phyloP scores from a whole-genome alignment of 495 filamentous ascomycete species.

The Aeminium ludgeri region DNA sequence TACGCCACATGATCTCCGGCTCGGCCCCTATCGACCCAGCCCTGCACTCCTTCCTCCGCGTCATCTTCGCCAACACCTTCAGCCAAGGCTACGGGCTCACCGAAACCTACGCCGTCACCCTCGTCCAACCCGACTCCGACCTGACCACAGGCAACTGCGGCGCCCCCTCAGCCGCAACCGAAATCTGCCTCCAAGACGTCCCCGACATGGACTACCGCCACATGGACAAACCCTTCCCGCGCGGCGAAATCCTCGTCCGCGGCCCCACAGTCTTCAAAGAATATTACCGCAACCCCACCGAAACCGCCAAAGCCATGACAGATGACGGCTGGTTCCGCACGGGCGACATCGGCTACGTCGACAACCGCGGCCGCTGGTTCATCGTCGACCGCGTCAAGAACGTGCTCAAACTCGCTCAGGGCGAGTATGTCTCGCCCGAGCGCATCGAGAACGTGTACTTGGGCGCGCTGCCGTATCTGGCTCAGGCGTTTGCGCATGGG shows the following conservation, averaged over 20 bases:
- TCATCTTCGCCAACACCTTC: slow-evolving; percentile 63
- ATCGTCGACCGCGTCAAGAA: slow-evolving; percentile 98
- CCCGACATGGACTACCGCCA: slow-evolving; percentile 90
- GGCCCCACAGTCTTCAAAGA: slow-evolving; percentile 61
- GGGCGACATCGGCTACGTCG: slow-evolving; percentile 73
- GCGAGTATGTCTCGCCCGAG: slow-evolving; percentile 96
- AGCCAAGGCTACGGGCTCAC: slow-evolving; percentile 87
- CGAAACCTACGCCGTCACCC: slow-evolving; percentile 72
- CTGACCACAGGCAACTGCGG: slow-evolving; percentile 71
- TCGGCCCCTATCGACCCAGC: slow-evolving; percentile 80
- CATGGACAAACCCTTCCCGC: slow-evolving; percentile 81
- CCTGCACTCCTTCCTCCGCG: slow-evolving; percentile 75
- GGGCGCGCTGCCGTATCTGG: slow-evolving; percentile 56
- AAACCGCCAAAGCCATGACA: slow-evolving; percentile 67
- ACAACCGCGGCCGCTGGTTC: slow-evolving; percentile 69
- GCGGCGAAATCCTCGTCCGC: slow-evolving; percentile 76
- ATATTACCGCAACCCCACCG: slow-evolving; percentile 77
- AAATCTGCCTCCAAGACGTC: slow-evolving; percentile 69
- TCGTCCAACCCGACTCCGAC: slow-evolving; percentile 53
- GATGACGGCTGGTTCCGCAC: slow-evolving; percentile 94
- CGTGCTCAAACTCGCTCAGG: slow-evolving; percentile 91
- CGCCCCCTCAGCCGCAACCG: slow-evolving; percentile 43
- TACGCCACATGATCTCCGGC: slow-evolving; percentile 63
- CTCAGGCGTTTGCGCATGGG: slow-evolving; percentile 78
- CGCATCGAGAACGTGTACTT: slow-evolving; percentile 89